Conservation (phyloP, 164 flowering plant species). For the Macadamia integrifolia region DNA sequence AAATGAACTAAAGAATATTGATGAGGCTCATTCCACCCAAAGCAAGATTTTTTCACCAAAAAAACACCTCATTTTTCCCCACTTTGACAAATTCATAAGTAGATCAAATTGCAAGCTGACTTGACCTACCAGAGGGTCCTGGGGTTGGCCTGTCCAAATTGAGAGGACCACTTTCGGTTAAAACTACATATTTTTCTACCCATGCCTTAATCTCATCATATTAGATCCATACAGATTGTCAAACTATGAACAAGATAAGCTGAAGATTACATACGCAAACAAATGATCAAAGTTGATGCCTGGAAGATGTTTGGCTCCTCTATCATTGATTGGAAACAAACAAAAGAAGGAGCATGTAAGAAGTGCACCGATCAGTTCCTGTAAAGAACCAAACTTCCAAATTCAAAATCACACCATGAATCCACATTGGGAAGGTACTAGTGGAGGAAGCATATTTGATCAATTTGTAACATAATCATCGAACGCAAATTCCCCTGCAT, state of each 20-base stretch:
- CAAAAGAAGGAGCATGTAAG: constrained; percentile 87
- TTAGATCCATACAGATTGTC: background rate
- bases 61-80: too few species aligned
- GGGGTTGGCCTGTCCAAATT: too few species aligned
- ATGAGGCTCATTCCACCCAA: too few species aligned
- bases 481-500: too few species aligned
- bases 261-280: constrained; percentile 67
- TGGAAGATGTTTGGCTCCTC: constrained; percentile 67
- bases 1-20: too few species aligned
- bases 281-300: constrained; percentile 76
- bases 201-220: background rate
- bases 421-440: background rate
- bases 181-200: too few species aligned
- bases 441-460: background rate
- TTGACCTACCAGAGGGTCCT: too few species aligned
- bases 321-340: constrained; percentile 55
- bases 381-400: constrained; percentile 20
- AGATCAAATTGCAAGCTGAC: too few species aligned
- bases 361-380: constrained; percentile 86
- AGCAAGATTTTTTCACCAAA: too few species aligned
- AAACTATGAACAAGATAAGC: constrained; percentile 12
- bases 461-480: too few species aligned
- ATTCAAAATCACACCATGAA: background rate
- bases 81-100: too few species aligned
- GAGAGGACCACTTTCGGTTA: too few species aligned